Evolutionary conservation across 2,329 filamentous ascomycete genomes (phyloP), one percentile per base, ranked within the genome.

Genomic region (Penicillium crustosum): DNA sequence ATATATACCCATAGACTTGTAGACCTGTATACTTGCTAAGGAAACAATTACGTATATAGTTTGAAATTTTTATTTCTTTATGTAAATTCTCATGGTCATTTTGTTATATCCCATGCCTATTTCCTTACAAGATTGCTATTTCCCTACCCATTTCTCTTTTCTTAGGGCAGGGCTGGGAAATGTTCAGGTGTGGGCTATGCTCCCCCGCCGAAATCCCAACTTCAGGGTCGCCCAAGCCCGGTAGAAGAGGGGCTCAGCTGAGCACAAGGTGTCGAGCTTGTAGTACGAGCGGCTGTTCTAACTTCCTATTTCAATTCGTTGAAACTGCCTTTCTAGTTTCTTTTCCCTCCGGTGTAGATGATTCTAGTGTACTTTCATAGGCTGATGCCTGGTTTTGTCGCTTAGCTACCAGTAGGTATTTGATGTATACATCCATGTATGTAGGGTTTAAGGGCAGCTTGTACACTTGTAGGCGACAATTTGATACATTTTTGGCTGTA

Each of bases 171-270:
- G 45, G n/a, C 29, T 33, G 9, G 19, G 21, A 10, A 15, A 25
- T 44, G 23, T 41, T 31, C 38, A 29, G 17, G n/a, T 49, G 25
- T 39, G 52, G 43, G 52, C 52, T 39, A 29, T 51, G 47, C 39
- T 27, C 25, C 53, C 53, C 53, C 53, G 39, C 53, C 47, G 2
- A 43, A 35, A 51, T 39, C 10, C 35, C 38, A 55, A 51, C 31
- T 3, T 51, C 31, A 43, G 39, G 47, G 47, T 55, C 53, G 47
- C 38, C 53, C 53, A 49, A 31, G 45, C 53, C 41, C 53, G 48
- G 42, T n/a, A 25, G 45, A 35, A 44, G 35, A 33, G 44, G 44
- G 53, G 44, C 29, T 38, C 27, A 35, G n/a, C 38, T 50, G 44
- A 21, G 31, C 23, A 55, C 47, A 44, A 55, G 21, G 38, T 55